Evolutionary conservation across 2,329 filamentous ascomycete species (phyloP), one percentile per base, ranked within the genome.

Genomic region (Arthrobotrys megalospora): DNA sequence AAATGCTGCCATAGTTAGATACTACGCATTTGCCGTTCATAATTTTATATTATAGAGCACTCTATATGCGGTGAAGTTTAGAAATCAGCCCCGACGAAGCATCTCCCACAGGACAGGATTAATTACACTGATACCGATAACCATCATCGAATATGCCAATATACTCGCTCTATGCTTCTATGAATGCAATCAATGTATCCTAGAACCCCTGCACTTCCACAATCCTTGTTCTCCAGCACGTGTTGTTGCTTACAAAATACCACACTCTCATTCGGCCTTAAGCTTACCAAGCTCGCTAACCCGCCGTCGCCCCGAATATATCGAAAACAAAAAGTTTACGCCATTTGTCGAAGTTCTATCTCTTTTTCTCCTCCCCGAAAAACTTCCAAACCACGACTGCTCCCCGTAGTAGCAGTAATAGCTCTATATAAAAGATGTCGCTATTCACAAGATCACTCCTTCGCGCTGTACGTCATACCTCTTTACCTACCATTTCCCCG

Each of bases 201-300:
- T 5, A 28, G 5, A 28, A 28, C 36, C 48, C 48, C 48, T 34
- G 21, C 48, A n/a, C n/a, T n/a, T n/a, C n/a, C 48, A 21, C 24
- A 28, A 28, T 28, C 24, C 24, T 28, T 28, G 24, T 28, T 28
- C 24, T 2, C 24, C 0, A 1, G 28, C 36, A 21, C 21, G 36
- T 75, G 63, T 34, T 36, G 70, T 75, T 75, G 70, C 70, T 75
- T 67, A 75, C 70, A 55, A 75, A 68, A 67, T 75, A n/a, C 70
- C 47, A 62, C 70, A 53, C 68, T 38, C 52, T 55, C 63, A 75
- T 75, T 75, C 70, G 70, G 53, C 47, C 36, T n/a, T 14, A 5
- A 11, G 11, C 24, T 11, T 24, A 28, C 24, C 28, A 2, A 45
- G 14, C 24, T 21, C 28, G 12, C 21, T n/a, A n/a, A n/a, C 19